These are phyloP conservation scores for Lactuca sativa DNA, from an alignment of 129 eudicot species.

Conservation along the genomic window DNA sequence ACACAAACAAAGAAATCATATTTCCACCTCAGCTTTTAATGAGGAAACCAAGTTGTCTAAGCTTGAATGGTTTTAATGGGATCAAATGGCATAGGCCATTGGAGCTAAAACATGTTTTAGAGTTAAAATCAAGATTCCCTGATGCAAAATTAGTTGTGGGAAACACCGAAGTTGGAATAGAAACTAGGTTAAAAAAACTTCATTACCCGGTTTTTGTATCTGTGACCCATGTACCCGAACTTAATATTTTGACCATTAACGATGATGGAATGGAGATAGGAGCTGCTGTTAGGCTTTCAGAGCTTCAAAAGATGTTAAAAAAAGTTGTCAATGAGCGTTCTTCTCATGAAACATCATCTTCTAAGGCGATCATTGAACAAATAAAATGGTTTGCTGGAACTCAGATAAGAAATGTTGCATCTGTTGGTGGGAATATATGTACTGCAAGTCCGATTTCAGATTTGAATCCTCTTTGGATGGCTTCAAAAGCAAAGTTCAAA, in stretches of 20 bases:
- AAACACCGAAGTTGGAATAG: constrained; percentile 90
- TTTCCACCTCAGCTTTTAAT: constrained; percentile 88
- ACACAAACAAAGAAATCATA: constrained; percentile 77
- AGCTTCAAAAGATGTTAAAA: constrained; percentile 49
- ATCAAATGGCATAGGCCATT: constrained; percentile 87
- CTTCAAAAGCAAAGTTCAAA: constrained; percentile 70
- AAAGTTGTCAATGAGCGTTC: constrained; percentile 44
- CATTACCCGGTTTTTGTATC: constrained; percentile 77
- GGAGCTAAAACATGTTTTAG: constrained; percentile 62
- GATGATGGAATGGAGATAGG: constrained; percentile 94
- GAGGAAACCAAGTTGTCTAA: constrained; percentile 52
- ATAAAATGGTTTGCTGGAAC: constrained; percentile 97
- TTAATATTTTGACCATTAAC: constrained; percentile 49
- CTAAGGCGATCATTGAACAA: constrained; percentile 72
- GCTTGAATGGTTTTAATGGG: constrained; percentile 64
- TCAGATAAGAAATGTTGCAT: constrained; percentile 92
- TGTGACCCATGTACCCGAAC: constrained; percentile 74
- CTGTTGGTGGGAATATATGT: constrained; percentile 95
- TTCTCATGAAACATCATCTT: constrained; percentile 63
- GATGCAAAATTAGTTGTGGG: constrained; percentile 87
- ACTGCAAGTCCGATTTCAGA: constrained; percentile 99
- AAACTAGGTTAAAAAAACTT: constrained; percentile 76
- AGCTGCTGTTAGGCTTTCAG: constrained; percentile 76
- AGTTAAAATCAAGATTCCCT: constrained; percentile 70
- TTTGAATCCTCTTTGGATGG: constrained; percentile 97